phyloP scores from a whole-genome alignment of 805 yeast genomes.

The Teunomyces aglyptinius region DNA sequence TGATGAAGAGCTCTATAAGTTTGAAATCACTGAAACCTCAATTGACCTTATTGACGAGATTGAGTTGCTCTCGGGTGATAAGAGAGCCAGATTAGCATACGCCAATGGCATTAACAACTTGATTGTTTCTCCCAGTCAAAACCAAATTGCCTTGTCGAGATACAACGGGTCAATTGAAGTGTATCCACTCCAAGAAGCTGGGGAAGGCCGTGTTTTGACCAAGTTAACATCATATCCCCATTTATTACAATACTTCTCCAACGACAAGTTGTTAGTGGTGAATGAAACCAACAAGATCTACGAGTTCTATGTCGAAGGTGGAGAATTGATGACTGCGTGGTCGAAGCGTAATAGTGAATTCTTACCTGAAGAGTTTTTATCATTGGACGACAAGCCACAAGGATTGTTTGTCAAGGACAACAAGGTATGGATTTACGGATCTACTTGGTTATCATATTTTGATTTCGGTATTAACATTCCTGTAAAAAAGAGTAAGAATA shows the following conservation, averaged over 20 bases:
- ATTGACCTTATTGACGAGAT: slow-evolving; percentile 42
- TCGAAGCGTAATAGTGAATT: slow-evolving; percentile 71
- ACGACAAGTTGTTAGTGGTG: slow-evolving; percentile 55
- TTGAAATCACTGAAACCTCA: slow-evolving; percentile 28
- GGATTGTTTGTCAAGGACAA: slow-evolving; percentile 60
- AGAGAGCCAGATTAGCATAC: slow-evolving; percentile 41
- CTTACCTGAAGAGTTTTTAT: slow-evolving; percentile 62
- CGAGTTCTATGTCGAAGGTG: slow-evolving; percentile 55
- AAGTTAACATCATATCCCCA: slow-evolving; percentile 61
- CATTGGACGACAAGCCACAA: slow-evolving; percentile 62
- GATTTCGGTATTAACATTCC: slow-evolving; percentile 63
- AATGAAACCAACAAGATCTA: slow-evolving; percentile 73
- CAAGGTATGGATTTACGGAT: slow-evolving; percentile 83
- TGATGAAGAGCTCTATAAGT: slow-evolving; percentile 57
- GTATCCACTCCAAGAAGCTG: slow-evolving; percentile 23
- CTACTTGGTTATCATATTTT: slow-evolving; percentile 74
- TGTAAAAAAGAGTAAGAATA: slow-evolving; percentile 26
- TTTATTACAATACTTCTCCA: slow-evolving; percentile 53
- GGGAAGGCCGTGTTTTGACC: slow-evolving; percentile 45
- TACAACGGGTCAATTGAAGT: slow-evolving; percentile 66
- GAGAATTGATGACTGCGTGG: slow-evolving; percentile 64
- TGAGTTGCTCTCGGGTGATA: slow-evolving; percentile 21
- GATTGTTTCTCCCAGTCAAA: slow-evolving; percentile 45
- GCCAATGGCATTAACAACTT: slow-evolving; percentile 52
- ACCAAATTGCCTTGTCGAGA: slow-evolving; percentile 55